Evolutionary conservation across 495 filamentous ascomycete species (phyloP), one percentile per base, ranked within the genome.

Genomic region (Cetradonia linearis): DNA sequence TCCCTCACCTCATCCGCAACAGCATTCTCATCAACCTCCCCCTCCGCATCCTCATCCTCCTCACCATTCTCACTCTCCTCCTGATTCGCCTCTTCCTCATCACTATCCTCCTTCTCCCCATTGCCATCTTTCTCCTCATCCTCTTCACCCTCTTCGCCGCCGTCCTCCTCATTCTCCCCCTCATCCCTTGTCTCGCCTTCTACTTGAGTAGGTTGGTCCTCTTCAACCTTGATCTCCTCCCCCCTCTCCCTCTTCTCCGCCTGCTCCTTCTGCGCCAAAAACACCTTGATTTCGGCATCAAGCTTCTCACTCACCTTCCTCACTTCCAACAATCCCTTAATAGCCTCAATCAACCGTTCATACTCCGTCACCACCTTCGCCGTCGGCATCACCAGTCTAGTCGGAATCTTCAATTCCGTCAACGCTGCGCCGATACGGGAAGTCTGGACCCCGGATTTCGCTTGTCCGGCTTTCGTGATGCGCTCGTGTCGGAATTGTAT

Each of bases 221-320:
- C 64, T 23, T 61, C 64, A 49, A 56, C 60, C 44, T 56, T 44
- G 31, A 58, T 60, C 16, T 60, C 46, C 36, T 60, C 63, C 27
- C 58, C 60, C 33, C 42, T 62, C 33, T 60, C 68, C 42, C 53
- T 61, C 59, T 62, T 65, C 47, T 63, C 66, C 66, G 73, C 75
- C 33, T 40, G 70, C 64, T 85, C 86, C 59, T 81, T 73, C 63
- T 86, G 83, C 31, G 82, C 82, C 69, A 83, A 81, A 50, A 87
- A 74, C 2, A 94, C 74, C 59, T 81, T 82, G 56, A 94, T 82
- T 73, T 98, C 93, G 14, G 81, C 83, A 56, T 91, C 87, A 0
- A 96, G 73, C 72, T 94, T 95, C 70, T 98, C 93, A 6, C 79
- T 74, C 11, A 90, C 71, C 73, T 96, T 96, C 58, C 89, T 76